Evolutionary conservation across 495 filamentous ascomycete species (phyloP).

Genomic region (Penicillium cinerascens): DNA sequence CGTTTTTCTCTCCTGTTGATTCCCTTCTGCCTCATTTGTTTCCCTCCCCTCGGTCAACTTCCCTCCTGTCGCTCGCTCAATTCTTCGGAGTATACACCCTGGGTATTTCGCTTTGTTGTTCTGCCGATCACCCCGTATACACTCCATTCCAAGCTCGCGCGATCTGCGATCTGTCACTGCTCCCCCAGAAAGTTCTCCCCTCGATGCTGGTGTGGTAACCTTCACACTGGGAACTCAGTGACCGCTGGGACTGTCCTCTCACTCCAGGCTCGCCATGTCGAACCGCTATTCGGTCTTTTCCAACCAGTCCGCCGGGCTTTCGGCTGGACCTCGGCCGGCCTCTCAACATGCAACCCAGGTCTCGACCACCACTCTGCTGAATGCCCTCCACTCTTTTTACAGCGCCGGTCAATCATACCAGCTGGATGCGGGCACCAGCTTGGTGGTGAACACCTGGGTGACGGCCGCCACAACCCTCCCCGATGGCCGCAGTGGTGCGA

Average conservation of each 20-base stretch:
- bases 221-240: not conserved
- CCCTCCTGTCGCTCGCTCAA: slow-evolving; percentile 27
- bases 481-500: slow-evolving; percentile 67
- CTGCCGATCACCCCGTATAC: not conserved
- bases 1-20: slow-evolving; percentile 2
- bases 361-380: slow-evolving; percentile 87
- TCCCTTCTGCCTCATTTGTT: not conserved
- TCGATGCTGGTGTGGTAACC: slow-evolving; percentile 14
- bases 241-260: not conserved
- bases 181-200: not conserved
- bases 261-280: slow-evolving; percentile 52
- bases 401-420: slow-evolving; percentile 73
- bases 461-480: slow-evolving; percentile 64
- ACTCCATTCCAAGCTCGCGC: not conserved
- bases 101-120: slow-evolving; percentile 10
- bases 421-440: slow-evolving; percentile 84
- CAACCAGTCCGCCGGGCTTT: slow-evolving; percentile 58
- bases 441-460: slow-evolving; percentile 94
- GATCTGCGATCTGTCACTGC: slow-evolving; percentile 3
- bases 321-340: slow-evolving; percentile 50
- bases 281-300: slow-evolving; percentile 88
- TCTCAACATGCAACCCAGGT: slow-evolving; percentile 72
- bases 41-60: not conserved
- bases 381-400: slow-evolving; percentile 86
- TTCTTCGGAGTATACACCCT: slow-evolving; percentile 16